Evolutionary conservation across 768 basidiomycete genomes (phyloP).

Genomic region (Strobilomyces dryophilus): DNA sequence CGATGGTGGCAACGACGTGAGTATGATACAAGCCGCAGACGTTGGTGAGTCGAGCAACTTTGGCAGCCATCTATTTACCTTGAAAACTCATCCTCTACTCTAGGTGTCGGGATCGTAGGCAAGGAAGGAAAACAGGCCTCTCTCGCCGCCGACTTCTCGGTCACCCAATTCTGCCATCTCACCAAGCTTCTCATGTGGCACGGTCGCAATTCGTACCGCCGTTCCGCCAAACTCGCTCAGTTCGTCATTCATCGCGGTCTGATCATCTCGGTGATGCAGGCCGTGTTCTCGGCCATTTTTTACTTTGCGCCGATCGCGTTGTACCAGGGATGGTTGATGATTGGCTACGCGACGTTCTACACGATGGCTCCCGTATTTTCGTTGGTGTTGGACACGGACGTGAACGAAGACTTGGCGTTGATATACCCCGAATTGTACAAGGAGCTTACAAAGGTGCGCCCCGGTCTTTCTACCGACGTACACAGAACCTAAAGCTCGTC

Average conservation of each 20-base stretch:
- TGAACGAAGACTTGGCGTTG: constrained; percentile 91
- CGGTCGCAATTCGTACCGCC: constrained; percentile 96
- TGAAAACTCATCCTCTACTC: neutral
- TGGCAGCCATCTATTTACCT: neutral
- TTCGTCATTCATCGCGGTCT: constrained; percentile 98
- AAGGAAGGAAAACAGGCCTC: constrained; percentile 99
- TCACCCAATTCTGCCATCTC: constrained; percentile 93
- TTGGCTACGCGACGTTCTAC: constrained; percentile 92
- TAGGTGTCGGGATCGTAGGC: constrained; percentile 95
- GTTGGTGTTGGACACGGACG: constrained; percentile 90
- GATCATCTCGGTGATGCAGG: constrained; percentile 97
- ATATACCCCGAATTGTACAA: constrained; percentile 98
- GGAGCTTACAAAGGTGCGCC: constrained; percentile 84
- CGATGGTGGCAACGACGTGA: constrained; percentile 98
- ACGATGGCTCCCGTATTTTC: constrained; percentile 99
- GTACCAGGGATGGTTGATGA: constrained; percentile 98
- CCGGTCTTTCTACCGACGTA: neutral
- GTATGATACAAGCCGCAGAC: constrained; percentile 99
- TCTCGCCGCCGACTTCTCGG: constrained; percentile 97
- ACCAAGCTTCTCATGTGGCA: constrained; percentile 98
- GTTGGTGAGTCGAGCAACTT: constrained; percentile 65
- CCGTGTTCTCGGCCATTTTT: constrained; percentile 90
- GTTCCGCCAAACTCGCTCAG: constrained; percentile 95
- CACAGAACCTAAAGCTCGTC: neutral
- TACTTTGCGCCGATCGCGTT: constrained; percentile 95